These are phyloP conservation scores for Huiozyma sinensis DNA, from an alignment of 805 yeast genomes.

Conservation along the genomic window DNA sequence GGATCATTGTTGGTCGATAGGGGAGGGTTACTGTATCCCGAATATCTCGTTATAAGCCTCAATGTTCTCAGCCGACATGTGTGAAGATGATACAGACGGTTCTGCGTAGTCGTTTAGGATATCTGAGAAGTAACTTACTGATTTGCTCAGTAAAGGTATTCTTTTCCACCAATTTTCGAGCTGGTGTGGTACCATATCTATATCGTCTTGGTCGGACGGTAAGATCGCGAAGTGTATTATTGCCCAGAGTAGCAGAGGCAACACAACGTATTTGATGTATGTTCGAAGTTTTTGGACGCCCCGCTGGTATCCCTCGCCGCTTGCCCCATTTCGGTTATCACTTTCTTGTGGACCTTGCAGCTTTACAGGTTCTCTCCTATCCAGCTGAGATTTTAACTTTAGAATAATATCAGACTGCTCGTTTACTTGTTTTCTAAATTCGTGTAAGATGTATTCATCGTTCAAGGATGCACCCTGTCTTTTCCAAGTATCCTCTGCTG, in stretches of 20 bases:
- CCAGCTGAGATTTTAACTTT: slow-evolving; percentile 12
- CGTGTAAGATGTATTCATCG: slow-evolving; percentile 20
- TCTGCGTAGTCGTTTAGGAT: background rate
- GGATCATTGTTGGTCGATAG: no score
- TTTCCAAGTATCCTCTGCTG: background rate
- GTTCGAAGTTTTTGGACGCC: no score
- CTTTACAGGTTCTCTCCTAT: background rate
- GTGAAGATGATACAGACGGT: background rate
- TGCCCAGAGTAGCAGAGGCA: background rate
- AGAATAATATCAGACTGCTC: slow-evolving; percentile 21
- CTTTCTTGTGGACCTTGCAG: background rate
- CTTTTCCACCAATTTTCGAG: background rate
- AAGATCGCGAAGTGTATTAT: background rate
- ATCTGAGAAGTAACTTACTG: background rate
- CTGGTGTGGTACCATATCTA: background rate
- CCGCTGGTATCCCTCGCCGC: background rate
- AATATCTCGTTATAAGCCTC: slow-evolving; percentile 17
- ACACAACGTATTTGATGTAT: background rate
- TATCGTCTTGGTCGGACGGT: background rate
- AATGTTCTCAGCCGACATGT: background rate
- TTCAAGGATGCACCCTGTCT: no score
- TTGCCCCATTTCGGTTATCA: background rate
- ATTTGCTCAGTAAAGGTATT: background rate
- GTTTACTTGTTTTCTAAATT: slow-evolving; percentile 19
- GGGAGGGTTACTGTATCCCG: slow-evolving; percentile 5